These are phyloP conservation scores for Trametes coccinea DNA, from an alignment of 768 basidiomycete genomes.

Conservation along the genomic window DNA sequence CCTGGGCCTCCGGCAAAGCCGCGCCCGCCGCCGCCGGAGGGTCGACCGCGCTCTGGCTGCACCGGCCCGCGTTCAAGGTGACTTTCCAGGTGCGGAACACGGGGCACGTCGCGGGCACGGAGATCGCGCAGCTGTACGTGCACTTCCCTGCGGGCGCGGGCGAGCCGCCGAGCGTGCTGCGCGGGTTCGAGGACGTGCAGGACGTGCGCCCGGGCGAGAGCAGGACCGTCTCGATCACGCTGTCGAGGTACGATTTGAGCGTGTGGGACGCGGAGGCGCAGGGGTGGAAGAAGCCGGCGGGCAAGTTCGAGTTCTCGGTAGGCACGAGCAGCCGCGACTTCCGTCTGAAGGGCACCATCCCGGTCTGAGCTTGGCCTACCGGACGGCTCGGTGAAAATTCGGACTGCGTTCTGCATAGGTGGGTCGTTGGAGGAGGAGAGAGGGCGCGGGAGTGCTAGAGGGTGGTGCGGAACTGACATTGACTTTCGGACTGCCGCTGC, in stretches of 20 bases:
- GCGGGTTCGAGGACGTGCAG: conserved; percentile 65
- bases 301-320: conserved; percentile 60
- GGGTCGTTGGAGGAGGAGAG: too few relatives aligned
- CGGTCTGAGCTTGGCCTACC: conserved; percentile 13
- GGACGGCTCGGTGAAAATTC: not conserved
- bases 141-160: conserved; percentile 56
- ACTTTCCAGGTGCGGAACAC: conserved; percentile 68
- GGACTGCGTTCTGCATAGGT: too few relatives aligned
- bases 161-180: conserved; percentile 69
- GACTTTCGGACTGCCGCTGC: too few relatives aligned
- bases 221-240: conserved; percentile 48
- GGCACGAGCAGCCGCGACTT: conserved; percentile 70
- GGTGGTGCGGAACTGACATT: too few relatives aligned
- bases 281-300: conserved; percentile 72
- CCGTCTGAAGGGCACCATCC: conserved; percentile 48
- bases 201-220: conserved; percentile 47
- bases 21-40: conserved; percentile 58
- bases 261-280: conserved; percentile 77
- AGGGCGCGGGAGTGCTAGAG: too few relatives aligned
- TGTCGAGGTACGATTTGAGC: conserved; percentile 70
- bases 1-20: conserved; percentile 62
- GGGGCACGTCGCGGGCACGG: conserved; percentile 52
- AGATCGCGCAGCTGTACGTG: conserved; percentile 78
- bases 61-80: conserved; percentile 62
- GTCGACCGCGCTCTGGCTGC: conserved; percentile 67